Evolutionary conservation across 306 rosid genomes (phyloP), one percentile per base, ranked within the genome.

Genomic region (Benincasa hispida): DNA sequence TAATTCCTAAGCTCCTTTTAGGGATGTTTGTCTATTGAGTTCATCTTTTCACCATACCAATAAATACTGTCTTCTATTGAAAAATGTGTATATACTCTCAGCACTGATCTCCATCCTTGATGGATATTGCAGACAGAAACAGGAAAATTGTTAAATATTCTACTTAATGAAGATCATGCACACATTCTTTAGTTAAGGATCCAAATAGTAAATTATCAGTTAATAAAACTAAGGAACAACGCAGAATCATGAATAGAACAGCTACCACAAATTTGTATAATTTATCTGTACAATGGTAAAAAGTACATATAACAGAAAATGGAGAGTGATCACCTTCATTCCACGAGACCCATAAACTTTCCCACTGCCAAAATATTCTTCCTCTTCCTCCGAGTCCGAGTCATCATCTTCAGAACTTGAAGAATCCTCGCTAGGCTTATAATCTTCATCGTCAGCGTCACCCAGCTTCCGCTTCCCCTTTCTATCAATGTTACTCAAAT

Each of bases 381-480:
- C 92, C 42, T 79, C 80, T 0, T 58, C 88, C 32, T 72, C 85
- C 30, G 83, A 88, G 53, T 81, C 82, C n/a, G n/a, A n/a, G 2
- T 58, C 86, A 2, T 60, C 86, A 5, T 72, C 86, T 7, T 87
- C 87, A 19, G 69, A 83, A 24, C 85, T 68, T 1, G 86, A 76
- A 74, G 89, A 86, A 78, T 65, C 48, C n/a, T 85, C 85, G 42
- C 79, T 84, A 21, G 96, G 98, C 76, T 10, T 69, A 59, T 94
- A 90, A 51, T 94, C 97, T n/a, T 82, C 86, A 62, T 84, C 86
- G 10, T 51, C 73, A 9, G 51, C 74, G 3, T 85, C 81, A 51
- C 66, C 25, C 47, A 81, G 83, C 82, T 87, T 87, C 48, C 37
- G 70, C 80, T 88, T 93, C 6, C 85, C 87, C 56, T 91, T 92